Evolutionary conservation across 495 filamentous ascomycete species (phyloP).

Genomic region (Aspergillus leporis): DNA sequence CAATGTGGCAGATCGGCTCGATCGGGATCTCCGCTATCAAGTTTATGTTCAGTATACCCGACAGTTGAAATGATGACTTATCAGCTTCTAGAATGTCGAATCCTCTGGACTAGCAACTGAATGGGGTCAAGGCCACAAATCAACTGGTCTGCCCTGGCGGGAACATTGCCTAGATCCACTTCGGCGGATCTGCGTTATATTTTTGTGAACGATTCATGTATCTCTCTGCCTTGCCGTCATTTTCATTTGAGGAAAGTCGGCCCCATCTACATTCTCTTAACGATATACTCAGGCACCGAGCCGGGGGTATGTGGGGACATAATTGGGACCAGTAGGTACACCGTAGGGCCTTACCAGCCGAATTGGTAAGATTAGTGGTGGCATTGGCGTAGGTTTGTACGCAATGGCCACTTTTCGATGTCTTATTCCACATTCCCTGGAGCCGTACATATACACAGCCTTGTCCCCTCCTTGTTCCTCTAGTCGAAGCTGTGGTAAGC

Average conservation of each 20-base stretch:
- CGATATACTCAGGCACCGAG: not conserved
- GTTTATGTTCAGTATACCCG: not conserved
- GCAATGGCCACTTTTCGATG: not conserved
- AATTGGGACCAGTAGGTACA: not conserved
- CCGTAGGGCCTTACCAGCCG: not conserved
- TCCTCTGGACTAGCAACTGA: not conserved
- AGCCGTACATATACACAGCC: not conserved
- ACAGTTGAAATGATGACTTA: not conserved
- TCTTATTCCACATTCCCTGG: not conserved
- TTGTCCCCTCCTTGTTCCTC: not conserved
- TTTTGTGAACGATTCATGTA: not conserved
- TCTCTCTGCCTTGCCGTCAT: not conserved
- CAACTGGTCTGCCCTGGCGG: not conserved
- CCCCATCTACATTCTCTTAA: not conserved
- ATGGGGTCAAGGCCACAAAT: not conserved
- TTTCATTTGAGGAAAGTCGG: not conserved
- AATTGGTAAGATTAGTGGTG: not conserved
- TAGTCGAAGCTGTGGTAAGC: not conserved
- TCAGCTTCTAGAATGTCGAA: not conserved
- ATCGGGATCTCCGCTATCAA: not conserved
- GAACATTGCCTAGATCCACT: not conserved
- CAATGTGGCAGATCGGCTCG: constrained; percentile 3
- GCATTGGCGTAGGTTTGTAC: not conserved
- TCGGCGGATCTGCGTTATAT: not conserved
- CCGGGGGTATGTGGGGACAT: not conserved